Evolutionary conservation across 2,329 filamentous ascomycete species (phyloP).

Genomic region (Pyrenophora tritici-repentis): DNA sequence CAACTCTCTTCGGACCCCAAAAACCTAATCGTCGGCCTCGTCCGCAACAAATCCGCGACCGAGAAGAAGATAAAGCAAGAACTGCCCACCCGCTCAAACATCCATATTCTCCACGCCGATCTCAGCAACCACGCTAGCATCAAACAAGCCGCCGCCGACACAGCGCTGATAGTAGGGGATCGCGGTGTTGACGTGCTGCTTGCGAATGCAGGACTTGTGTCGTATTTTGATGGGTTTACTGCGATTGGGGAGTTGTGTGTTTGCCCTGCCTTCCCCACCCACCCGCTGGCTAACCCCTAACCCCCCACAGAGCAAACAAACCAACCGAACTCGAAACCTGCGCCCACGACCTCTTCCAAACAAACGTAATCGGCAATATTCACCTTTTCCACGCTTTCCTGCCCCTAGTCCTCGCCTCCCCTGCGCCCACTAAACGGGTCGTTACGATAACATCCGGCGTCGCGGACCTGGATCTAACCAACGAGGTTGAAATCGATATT

Average conservation of each 20-base stretch:
- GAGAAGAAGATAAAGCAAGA: slow-evolving; percentile 1
- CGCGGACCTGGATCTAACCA: slow-evolving; percentile 40
- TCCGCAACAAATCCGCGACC: slow-evolving; percentile 27
- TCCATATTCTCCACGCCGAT: slow-evolving; percentile 48
- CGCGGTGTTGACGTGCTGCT: slow-evolving; percentile 50
- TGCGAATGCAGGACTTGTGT: slow-evolving; percentile 46
- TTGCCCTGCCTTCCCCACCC: neutral
- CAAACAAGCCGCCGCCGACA: slow-evolving; percentile 38
- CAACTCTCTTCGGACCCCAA: slow-evolving; percentile 32
- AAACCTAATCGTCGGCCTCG: slow-evolving; percentile 44
- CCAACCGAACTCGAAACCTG: slow-evolving; percentile 2
- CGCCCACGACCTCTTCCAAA: slow-evolving; percentile 25
- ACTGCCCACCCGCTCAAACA: slow-evolving; percentile 28
- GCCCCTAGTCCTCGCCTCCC: slow-evolving; percentile 48
- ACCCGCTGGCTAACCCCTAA: too few species aligned
- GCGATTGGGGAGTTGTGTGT: slow-evolving; percentile 19
- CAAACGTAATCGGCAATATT: slow-evolving; percentile 41
- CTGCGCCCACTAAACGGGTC: slow-evolving; percentile 51
- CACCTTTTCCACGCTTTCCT: slow-evolving; percentile 49
- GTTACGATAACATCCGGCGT: slow-evolving; percentile 48
- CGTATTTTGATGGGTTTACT: neutral
- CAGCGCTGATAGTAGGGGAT: slow-evolving; percentile 42
- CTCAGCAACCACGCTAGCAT: slow-evolving; percentile 43
- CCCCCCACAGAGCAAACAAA: slow-evolving; percentile 11
- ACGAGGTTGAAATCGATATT: slow-evolving; percentile 24